Conservation (phyloP, 495 filamentous ascomycete genomes). For the Penicillium malachiteum region DNA sequence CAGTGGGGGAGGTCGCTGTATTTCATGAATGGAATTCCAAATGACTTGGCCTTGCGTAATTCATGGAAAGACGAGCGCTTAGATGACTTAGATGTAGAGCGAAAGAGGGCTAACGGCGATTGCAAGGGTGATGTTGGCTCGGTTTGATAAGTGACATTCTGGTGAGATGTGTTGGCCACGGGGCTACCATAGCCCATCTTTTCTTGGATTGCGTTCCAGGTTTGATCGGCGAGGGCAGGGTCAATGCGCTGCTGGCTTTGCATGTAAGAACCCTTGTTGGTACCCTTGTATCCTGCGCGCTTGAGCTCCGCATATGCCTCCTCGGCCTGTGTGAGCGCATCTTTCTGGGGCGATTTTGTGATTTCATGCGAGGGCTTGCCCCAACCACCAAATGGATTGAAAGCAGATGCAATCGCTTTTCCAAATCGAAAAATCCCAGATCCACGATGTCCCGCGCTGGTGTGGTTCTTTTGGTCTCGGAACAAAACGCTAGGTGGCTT, state of each 20-base stretch:
- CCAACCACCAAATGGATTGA: constrained; percentile 54
- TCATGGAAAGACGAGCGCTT: constrained; percentile 42
- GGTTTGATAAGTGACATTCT: not conserved
- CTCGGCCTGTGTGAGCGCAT: constrained; percentile 50
- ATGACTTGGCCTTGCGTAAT: constrained; percentile 33
- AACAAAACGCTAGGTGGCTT: constrained; percentile 64
- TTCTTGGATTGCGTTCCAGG: constrained; percentile 40
- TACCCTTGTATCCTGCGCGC: constrained; percentile 53
- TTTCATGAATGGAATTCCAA: constrained; percentile 33
- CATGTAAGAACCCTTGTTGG: constrained; percentile 39
- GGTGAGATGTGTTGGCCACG: not conserved
- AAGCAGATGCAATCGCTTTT: constrained; percentile 54
- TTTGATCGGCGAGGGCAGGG: constrained; percentile 31
- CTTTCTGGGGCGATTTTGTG: constrained; percentile 32
- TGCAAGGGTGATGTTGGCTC: not conserved
- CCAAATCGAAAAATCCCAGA: constrained; percentile 61
- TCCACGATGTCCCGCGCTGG: constrained; percentile 15
- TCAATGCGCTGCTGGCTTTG: constrained; percentile 20
- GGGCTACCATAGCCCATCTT: constrained; percentile 32
- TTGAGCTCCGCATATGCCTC: constrained; percentile 62
- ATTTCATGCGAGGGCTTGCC: constrained; percentile 32
- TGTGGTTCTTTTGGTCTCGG: constrained; percentile 31
- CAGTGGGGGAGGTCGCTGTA: constrained; percentile 7
- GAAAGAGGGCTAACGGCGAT: constrained; percentile 9
- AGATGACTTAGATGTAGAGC: constrained; percentile 27